Evolutionary conservation across 331 rosid species (phyloP), one percentile per base, ranked within the genome.

Genomic region (Malus hybrid): DNA sequence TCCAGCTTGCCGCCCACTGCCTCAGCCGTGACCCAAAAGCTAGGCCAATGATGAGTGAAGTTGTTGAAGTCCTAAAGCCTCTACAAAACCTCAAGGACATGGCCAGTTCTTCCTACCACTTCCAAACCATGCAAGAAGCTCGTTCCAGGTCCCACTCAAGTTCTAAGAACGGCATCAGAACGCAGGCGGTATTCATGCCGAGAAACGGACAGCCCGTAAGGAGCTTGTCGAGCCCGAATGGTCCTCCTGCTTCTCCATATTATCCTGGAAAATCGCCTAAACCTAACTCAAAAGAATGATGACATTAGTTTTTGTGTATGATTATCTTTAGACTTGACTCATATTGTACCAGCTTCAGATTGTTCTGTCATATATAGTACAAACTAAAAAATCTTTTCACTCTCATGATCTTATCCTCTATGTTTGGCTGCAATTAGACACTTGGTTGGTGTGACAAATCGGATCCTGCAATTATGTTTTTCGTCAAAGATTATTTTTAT

Each of bases 21-120:
- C 97, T 94, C 61, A 80, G 87, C 77, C 93, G 98, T 11, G 95
- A 94, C 73, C 97, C 98, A 13, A 94, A 94, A 86, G 85, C 89
- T 29, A 83, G 98, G 70, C 98, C 98, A 46, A 74, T 79, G 84
- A 91, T 91, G 97, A 88, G 92, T 77, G 95, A 94, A 80, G 88
- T 90, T 46, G 92, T 90, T 42, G 87, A 84, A 78, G 81, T 86
- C 72, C 83, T 94, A 28, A 90, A 86, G 85, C 96, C 90, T 78
- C 71, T 94, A 84, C 96, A 88, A 33, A 80, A 68, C 84, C 96
- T 94, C 52, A 89, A 88, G 86, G 98, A 94, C 56, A 94, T 94
- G 97, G 97, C 98, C 32, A 78, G 82, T 82, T 88, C 97, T 56
- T 88, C 96, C 44, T 80, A 86, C 70, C 84, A 86, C 78, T 94